Conservation (phyloP, 768 basidiomycete species). For the Leucosporidium scottii region DNA sequence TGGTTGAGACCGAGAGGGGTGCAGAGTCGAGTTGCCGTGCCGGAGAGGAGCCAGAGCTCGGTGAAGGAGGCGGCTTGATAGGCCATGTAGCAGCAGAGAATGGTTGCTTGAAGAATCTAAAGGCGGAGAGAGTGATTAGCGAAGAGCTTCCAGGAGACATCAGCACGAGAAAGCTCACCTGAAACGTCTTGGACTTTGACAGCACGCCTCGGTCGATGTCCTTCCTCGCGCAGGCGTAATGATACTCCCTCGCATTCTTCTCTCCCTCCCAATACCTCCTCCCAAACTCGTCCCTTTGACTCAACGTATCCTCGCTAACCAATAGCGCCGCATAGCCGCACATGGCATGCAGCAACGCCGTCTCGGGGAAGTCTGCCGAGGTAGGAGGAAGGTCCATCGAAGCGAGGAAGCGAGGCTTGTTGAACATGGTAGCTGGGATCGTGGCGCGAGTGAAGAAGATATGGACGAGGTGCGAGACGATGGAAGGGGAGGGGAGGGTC, state of each 20-base stretch:
- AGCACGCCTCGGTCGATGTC: constrained; percentile 8
- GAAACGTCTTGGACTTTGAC: background rate
- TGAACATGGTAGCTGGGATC: constrained; percentile 5
- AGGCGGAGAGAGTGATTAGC: background rate
- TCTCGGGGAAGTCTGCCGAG: constrained; percentile 18
- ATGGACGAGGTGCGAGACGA: constrained; percentile 20
- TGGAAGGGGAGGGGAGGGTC: constrained; percentile 12
- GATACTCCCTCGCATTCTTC: constrained; percentile 12
- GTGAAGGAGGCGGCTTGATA: constrained; percentile 17
- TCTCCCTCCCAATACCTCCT: constrained; percentile 19
- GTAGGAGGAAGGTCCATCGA: constrained; percentile 8
- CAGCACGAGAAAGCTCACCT: constrained; percentile 1
- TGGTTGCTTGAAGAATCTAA: constrained; percentile 24
- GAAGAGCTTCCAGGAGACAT: too few species aligned
- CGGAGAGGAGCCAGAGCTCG: constrained; percentile 26
- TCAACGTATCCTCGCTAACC: constrained; percentile 11
- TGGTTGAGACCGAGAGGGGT: constrained; percentile 30
- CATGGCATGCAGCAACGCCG: constrained; percentile 26
- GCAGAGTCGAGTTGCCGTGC: constrained; percentile 21
- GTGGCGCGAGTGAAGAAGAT: constrained; percentile 25
- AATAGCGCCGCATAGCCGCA: constrained; percentile 16
- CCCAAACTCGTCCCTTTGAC: background rate
- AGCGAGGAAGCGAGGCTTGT: background rate
- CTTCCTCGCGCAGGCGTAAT: constrained; percentile 10
- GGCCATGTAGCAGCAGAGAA: constrained; percentile 21